These are phyloP conservation scores for Prunus dulcis DNA, from an alignment of 306 rosid genomes.

Conservation along the genomic window DNA sequence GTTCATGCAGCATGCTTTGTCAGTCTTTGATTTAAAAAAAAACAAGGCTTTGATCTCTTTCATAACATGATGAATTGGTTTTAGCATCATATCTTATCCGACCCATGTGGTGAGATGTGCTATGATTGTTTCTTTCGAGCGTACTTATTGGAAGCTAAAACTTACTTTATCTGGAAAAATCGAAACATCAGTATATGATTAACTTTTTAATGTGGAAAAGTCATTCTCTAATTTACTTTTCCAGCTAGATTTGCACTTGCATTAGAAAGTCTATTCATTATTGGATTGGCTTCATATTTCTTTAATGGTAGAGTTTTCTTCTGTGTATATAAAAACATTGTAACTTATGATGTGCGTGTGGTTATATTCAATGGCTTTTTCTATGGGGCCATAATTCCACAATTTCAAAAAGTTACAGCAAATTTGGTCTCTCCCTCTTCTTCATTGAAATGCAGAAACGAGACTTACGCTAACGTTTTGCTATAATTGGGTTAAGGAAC, in stretches of 20 bases:
- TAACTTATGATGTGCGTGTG: not conserved
- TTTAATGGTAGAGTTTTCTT: no score
- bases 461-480: not conserved
- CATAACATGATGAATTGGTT: not conserved
- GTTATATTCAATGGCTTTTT: not conserved
- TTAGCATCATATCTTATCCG: not conserved
- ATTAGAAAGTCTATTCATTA: not conserved
- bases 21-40: not conserved
- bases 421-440: not conserved
- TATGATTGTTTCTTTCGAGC: not conserved
- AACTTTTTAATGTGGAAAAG: not conserved
- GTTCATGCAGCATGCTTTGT: not conserved
- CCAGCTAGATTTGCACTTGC: constrained; percentile 6
- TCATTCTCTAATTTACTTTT: not conserved
- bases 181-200: not conserved
- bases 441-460: not conserved
- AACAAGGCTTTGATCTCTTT: not conserved
- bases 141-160: not conserved
- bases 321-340: no score
- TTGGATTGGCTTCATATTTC: not conserved
- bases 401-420: not conserved
- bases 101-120: not conserved
- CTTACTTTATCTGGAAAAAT: not conserved
- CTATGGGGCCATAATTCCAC: no score
- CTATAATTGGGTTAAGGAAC: not conserved